phyloP scores from a whole-genome alignment of 257 asterid species.

The Lantana camara region DNA sequence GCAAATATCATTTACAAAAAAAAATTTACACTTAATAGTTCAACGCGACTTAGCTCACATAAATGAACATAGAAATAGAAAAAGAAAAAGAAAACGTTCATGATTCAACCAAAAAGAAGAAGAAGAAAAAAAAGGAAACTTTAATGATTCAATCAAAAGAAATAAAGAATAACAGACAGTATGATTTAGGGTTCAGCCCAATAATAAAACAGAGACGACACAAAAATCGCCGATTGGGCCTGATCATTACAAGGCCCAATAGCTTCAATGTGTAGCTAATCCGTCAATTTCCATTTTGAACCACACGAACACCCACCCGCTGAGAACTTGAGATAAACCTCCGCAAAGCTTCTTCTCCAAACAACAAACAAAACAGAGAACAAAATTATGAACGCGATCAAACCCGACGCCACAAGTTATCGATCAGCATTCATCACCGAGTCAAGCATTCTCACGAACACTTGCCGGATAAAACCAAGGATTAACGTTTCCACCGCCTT shows the following conservation, averaged over 20 bases:
- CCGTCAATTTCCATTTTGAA: constrained; percentile 7
- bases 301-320: constrained; percentile 22
- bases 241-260: neutral
- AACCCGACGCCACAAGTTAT: neutral
- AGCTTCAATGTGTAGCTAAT: neutral
- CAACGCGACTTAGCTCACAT: too few relatives aligned
- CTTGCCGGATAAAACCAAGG: neutral
- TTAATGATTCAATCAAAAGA: too few relatives aligned
- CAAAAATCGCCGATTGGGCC: too few relatives aligned
- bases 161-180: too few relatives aligned
- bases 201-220: too few relatives aligned
- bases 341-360: neutral
- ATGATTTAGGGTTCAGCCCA: too few relatives aligned
- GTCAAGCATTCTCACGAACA: constrained; percentile 21
- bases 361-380: neutral
- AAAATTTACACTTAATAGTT: too few relatives aligned
- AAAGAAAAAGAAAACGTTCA: too few relatives aligned
- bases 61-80: too few relatives aligned
- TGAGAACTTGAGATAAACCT: constrained; percentile 27
- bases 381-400: constrained; percentile 9
- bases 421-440: neutral
- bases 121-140: too few relatives aligned
- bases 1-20: too few relatives aligned
- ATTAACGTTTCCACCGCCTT: neutral
- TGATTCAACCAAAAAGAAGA: too few relatives aligned